A percentile compares a stretch with the other conserved stretches of the same genome.
Conservation (phyloP, 2,329 filamentous ascomycete species). For the Neofusicoccum ribis region DNA sequence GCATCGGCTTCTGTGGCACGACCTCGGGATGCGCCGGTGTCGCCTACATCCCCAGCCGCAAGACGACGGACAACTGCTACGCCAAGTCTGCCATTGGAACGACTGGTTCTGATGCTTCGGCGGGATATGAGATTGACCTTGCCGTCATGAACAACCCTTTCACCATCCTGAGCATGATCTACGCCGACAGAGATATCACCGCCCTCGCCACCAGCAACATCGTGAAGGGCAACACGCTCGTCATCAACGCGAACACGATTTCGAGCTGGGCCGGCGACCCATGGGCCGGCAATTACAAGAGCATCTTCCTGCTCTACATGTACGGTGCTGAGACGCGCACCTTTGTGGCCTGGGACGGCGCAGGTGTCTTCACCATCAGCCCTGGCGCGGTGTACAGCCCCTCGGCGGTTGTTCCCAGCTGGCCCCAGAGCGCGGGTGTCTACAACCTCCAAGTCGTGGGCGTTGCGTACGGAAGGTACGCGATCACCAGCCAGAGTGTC, state of each 20-base stretch:
- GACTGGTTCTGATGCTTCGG: too few relatives aligned
- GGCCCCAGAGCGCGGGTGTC: background rate
- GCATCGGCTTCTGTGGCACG: background rate
- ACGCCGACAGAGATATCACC: background rate
- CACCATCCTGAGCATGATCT: constrained; percentile 7
- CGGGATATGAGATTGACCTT: background rate
- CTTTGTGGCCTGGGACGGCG: background rate
- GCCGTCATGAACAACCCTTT: constrained; percentile 1
- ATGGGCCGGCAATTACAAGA: background rate
- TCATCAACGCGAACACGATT: background rate
- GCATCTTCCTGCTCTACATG: constrained; percentile 11
- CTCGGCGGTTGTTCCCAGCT: background rate
- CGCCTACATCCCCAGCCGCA: background rate
- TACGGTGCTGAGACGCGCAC: constrained; percentile 6
- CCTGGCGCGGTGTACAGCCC: background rate
- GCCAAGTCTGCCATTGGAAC: background rate
- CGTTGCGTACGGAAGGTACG: background rate
- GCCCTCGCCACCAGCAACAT: background rate
- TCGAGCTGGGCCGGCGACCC: background rate
- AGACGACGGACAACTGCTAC: background rate
- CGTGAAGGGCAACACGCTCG: background rate
- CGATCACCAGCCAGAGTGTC: background rate
- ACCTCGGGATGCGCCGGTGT: background rate
- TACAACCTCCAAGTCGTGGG: background rate
- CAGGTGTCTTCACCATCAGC: background rate